Percentiles rank a stretch among this genome's conserved stretches.
Conservation (phyloP, 2,329 filamentous ascomycete genomes). For the Verticillium dahliae region DNA sequence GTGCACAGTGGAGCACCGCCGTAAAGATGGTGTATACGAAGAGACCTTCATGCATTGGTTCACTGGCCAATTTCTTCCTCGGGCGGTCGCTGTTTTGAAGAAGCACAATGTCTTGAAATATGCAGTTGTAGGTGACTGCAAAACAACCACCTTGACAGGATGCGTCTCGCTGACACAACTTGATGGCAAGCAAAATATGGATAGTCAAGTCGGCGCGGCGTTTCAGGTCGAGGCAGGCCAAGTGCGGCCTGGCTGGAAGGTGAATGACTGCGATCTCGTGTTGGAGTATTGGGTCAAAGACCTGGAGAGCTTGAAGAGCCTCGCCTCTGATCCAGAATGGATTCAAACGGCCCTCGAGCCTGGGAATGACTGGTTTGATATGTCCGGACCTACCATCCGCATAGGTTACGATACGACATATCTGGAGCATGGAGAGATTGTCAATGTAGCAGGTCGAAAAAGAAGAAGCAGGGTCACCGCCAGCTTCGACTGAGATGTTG, state of each 20-base stretch:
- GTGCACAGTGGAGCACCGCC: neutral
- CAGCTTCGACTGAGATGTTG: neutral
- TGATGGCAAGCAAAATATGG: neutral
- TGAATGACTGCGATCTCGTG: neutral
- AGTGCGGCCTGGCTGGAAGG: neutral
- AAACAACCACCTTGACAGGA: neutral
- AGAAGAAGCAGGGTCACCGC: neutral
- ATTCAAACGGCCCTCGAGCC: neutral
- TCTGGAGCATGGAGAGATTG: neutral
- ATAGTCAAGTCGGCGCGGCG: neutral
- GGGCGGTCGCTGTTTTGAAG: neutral
- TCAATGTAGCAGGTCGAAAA: neutral
- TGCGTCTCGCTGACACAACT: neutral
- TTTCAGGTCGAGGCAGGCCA: neutral
- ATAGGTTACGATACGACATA: neutral
- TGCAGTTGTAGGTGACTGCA: neutral
- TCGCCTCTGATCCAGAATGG: neutral
- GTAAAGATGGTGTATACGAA: neutral
- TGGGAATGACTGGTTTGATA: neutral
- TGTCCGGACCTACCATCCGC: neutral
- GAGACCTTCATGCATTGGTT: neutral
- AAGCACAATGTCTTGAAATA: neutral
- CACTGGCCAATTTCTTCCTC: neutral
- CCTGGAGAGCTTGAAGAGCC: neutral
- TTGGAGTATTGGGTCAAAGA: neutral